Evolutionary conservation across 306 rosid species (phyloP), one percentile per base, ranked within the genome.

Genomic region (Casuarina glauca): DNA sequence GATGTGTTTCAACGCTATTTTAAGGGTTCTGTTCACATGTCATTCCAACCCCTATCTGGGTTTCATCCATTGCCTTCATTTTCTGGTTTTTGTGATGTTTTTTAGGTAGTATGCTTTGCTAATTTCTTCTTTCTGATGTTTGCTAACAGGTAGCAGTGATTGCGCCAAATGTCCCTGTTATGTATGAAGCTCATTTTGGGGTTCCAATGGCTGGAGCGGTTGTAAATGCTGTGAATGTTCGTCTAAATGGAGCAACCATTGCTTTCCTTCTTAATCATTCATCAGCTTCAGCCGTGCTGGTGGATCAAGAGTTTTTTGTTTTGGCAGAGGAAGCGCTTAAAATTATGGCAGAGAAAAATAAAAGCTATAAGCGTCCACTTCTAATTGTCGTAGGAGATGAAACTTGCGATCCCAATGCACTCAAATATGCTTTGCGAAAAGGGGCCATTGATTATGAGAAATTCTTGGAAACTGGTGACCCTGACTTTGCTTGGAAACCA

Each of bases 141-240:
- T 82, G 41, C 20, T 51, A 78, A 82, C 89, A 95, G 97, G 97
- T 95, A 42, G 90, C 97, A 11, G 86, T 93, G 57, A 90, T 95
- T 81, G 97, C 97, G 54, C 99, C 99, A 32, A 95, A 95, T 66
- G 48, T 93, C 69, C 99, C 99, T 26, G 97, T 97, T 35, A 83
- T 91, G 16, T 95, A 89, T 85, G 99, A 95, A 89, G 93, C 93
- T 39, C 96, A 91, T 81, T 91, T 85, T 74, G 93, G 93, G 78
- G 79, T 89, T 74, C 93, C 96, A 44, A 91, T 91, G 93, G 69
- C 87, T 60, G 93, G 93, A 76, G 85, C 93, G 44, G 96, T 89
- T 50, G 62, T 89, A n/a, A 91, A 91, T 64, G 50, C 86, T 61
- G 90, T 91, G 5, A 91, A 91, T 68, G 75, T 87, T 36, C 89